Conservation (phyloP, 2,329 filamentous ascomycete species). For the Diaporthe nobilis region DNA sequence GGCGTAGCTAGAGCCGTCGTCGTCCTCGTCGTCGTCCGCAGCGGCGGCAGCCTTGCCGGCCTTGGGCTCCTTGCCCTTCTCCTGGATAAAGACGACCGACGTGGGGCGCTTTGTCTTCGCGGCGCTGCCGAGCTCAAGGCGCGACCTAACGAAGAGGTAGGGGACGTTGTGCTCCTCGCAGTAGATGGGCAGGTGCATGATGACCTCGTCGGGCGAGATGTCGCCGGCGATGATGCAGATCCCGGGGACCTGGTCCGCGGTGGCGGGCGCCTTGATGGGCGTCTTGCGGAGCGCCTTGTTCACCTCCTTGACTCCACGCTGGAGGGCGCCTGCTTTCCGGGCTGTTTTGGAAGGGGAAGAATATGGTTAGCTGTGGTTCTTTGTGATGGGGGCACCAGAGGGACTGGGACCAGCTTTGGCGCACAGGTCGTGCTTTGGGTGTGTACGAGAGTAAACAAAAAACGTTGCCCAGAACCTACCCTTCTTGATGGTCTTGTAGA, state of each 20-base stretch:
- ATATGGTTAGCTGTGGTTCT: constrained; percentile 27
- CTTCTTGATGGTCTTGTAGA: constrained; percentile 75
- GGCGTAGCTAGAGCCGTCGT: constrained; percentile 71
- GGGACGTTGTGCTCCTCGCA: constrained; percentile 99
- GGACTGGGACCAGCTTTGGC: constrained; percentile 31
- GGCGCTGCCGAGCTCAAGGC: constrained; percentile 93
- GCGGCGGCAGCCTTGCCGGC: constrained; percentile 62
- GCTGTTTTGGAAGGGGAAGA: constrained; percentile 67
- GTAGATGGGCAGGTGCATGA: constrained; percentile 96
- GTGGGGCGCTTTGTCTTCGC: constrained; percentile 97
- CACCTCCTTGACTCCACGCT: constrained; percentile 98
- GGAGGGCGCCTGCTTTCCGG: constrained; percentile 94
- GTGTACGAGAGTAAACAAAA: constrained; percentile 35
- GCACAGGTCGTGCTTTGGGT: constrained; percentile 36
- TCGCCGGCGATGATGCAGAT: constrained; percentile 95
- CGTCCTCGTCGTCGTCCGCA: constrained; percentile 62
- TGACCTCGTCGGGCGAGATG: constrained; percentile 98
- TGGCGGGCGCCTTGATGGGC: constrained; percentile 75
- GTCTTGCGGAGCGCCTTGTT: constrained; percentile 98
- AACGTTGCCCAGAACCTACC: constrained; percentile 56
- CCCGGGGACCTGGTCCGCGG: constrained; percentile 69
- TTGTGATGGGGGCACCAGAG: neutral
- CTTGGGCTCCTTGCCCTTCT: constrained; percentile 64
- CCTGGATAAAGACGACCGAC: constrained; percentile 91
- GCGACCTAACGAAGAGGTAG: constrained; percentile 93